phyloP scores from a whole-genome alignment of 805 yeast species.

The Candida schatavii region DNA sequence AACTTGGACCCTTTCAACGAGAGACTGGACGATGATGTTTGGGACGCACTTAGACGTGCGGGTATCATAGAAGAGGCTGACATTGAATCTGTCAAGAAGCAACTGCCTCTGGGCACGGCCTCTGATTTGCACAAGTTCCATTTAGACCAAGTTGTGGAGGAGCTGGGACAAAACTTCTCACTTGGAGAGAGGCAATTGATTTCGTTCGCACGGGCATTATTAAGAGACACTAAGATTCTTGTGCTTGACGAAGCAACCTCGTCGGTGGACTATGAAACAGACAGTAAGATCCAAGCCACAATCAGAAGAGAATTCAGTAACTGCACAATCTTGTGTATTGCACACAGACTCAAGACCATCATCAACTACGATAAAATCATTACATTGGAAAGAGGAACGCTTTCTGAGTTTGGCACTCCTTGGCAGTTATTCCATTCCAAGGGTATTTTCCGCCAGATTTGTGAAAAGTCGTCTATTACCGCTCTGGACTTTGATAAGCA shows the following conservation, averaged over 20 bases:
- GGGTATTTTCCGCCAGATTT: slow-evolving; percentile 68
- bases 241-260: slow-evolving; percentile 85
- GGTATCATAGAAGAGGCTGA: slow-evolving; percentile 46
- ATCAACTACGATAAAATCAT: slow-evolving; percentile 72
- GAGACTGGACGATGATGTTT: slow-evolving; percentile 47
- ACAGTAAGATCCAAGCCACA: slow-evolving; percentile 71
- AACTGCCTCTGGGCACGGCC: slow-evolving; percentile 17
- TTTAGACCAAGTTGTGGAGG: slow-evolving; percentile 50
- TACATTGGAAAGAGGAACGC: slow-evolving; percentile 79
- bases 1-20: slow-evolving; percentile 64
- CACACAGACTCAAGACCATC: slow-evolving; percentile 79
- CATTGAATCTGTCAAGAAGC: slow-evolving; percentile 25
- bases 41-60: slow-evolving; percentile 58
- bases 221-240: slow-evolving; percentile 70
- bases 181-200: slow-evolving; percentile 77
- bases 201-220: slow-evolving; percentile 81
- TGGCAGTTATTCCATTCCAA: slow-evolving; percentile 53
- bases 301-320: slow-evolving; percentile 64
- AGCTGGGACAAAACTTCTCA: slow-evolving; percentile 71
- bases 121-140: slow-evolving; percentile 36
- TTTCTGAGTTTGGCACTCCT: slow-evolving; percentile 76
- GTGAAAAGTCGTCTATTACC: slow-evolving; percentile 47
- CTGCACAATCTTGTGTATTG: slow-evolving; percentile 83
- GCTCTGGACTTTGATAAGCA: slow-evolving; percentile 51
- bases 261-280: slow-evolving; percentile 84